Evolutionary conservation across 306 rosid species (phyloP).

Genomic region (Cucurbita maxima): DNA sequence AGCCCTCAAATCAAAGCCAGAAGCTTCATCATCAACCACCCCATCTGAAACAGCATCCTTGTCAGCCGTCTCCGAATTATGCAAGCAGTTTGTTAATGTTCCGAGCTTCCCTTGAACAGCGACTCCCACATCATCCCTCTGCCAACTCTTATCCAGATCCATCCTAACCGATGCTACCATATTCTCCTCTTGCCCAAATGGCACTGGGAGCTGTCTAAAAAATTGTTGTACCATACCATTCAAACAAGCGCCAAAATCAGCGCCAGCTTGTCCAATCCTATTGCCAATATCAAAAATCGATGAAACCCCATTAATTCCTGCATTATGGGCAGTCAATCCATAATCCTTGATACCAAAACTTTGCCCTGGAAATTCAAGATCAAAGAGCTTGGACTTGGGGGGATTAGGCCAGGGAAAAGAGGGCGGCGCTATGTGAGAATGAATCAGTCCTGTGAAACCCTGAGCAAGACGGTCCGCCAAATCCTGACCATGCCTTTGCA

Average conservation of each 20-base stretch:
- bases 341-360: conserved; percentile 47
- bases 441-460: conserved; percentile 78
- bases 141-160: conserved; percentile 35
- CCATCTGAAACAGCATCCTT: conserved; percentile 32
- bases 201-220: conserved; percentile 61
- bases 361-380: conserved; percentile 60
- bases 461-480: conserved; percentile 87
- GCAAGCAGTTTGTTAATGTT: conserved; percentile 35
- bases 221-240: conserved; percentile 86
- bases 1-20: conserved; percentile 50
- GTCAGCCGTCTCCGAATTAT: conserved; percentile 43
- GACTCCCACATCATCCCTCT: conserved; percentile 30
- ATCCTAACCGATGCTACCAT: conserved; percentile 16
- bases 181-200: conserved; percentile 53
- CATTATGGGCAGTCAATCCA: conserved; percentile 22
- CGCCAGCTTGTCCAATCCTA: conserved; percentile 86
- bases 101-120: conserved; percentile 43
- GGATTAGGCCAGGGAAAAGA: conserved; percentile 76
- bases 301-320: conserved; percentile 49
- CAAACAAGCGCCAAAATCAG: conserved; percentile 78
- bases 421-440: conserved; percentile 61
- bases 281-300: conserved; percentile 76
- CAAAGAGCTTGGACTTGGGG: conserved; percentile 54
- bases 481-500: conserved; percentile 93
- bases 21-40: conserved; percentile 41